Percentiles rank a stretch among this genome's conserved stretches.
Evolutionary conservation across 73 alveolate genomes (phyloP).

Genomic region (Symbiodinium pilosum): DNA sequence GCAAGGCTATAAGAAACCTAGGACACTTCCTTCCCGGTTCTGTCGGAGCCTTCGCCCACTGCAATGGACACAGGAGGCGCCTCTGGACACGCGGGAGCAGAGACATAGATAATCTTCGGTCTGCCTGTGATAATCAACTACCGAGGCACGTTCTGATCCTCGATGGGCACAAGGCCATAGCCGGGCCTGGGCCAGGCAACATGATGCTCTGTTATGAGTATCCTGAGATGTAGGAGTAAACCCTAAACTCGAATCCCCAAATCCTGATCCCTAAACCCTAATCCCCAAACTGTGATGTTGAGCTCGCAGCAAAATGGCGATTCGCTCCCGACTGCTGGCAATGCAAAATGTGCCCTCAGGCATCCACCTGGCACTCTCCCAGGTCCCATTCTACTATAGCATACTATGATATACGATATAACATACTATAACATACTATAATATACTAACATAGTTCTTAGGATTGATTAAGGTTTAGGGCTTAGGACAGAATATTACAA

Average conservation of each 20-base stretch:
- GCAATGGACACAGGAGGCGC: slow-evolving; percentile 4
- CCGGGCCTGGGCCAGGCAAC: slow-evolving; percentile 49
- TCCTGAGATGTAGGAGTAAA: too few relatives aligned
- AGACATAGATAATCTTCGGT: background rate
- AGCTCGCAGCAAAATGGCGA: slow-evolving; percentile 38
- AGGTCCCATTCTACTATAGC: too few relatives aligned
- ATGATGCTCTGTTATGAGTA: background rate
- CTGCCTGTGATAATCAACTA: background rate
- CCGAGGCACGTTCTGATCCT: slow-evolving; percentile 51
- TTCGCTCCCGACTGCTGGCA: slow-evolving; percentile 93
- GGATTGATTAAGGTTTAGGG: too few relatives aligned
- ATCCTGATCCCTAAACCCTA: too few relatives aligned
- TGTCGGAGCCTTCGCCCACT: slow-evolving; percentile 13
- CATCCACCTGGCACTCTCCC: slow-evolving; percentile 47
- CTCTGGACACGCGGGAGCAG: background rate
- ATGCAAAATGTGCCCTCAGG: slow-evolving; percentile 91
- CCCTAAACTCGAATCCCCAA: too few relatives aligned
- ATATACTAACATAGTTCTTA: too few relatives aligned
- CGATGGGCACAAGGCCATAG: slow-evolving; percentile 85
- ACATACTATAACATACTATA: too few relatives aligned
- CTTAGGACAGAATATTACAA: too few relatives aligned
- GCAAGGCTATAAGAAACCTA: too few relatives aligned
- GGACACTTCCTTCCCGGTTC: too few relatives aligned
- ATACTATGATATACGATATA: too few relatives aligned
- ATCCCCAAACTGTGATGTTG: too few relatives aligned